These are phyloP conservation scores for Leccinum subrobustum DNA, from an alignment of 1,284 basidiomycete genomes.

Conservation along the genomic window DNA sequence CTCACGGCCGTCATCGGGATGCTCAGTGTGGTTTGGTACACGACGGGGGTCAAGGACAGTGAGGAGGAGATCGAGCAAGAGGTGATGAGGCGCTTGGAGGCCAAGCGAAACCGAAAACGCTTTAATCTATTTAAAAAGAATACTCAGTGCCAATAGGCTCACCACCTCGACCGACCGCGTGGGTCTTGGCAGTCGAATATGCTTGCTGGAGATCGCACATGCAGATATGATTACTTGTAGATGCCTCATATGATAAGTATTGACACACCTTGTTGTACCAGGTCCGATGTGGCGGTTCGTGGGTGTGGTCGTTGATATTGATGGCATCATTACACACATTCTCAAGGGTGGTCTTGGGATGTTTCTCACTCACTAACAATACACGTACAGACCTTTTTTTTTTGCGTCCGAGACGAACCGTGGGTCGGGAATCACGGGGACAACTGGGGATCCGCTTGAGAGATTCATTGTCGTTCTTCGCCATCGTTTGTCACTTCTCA, in stretches of 20 bases:
- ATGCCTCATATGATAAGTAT: background rate
- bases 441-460: background rate
- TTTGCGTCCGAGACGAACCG: background rate
- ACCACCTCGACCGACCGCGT: background rate
- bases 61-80: constrained; percentile 81
- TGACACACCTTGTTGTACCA: background rate
- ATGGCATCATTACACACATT: background rate
- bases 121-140: constrained; percentile 30
- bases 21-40: constrained; percentile 80
- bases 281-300: background rate
- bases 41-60: constrained; percentile 60
- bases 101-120: constrained; percentile 48
- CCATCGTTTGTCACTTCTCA: background rate
- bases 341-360: background rate
- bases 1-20: constrained; percentile 83
- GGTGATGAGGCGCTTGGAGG: constrained; percentile 51
- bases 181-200: background rate
- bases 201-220: background rate
- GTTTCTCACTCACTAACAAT: background rate
- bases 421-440: background rate
- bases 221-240: background rate
- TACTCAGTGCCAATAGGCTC: constrained; percentile 6
- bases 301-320: background rate
- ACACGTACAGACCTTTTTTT: background rate
- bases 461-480: background rate